Conservation (phyloP, 2,329 filamentous ascomycete genomes). For the Talaromyces pinophilus region DNA sequence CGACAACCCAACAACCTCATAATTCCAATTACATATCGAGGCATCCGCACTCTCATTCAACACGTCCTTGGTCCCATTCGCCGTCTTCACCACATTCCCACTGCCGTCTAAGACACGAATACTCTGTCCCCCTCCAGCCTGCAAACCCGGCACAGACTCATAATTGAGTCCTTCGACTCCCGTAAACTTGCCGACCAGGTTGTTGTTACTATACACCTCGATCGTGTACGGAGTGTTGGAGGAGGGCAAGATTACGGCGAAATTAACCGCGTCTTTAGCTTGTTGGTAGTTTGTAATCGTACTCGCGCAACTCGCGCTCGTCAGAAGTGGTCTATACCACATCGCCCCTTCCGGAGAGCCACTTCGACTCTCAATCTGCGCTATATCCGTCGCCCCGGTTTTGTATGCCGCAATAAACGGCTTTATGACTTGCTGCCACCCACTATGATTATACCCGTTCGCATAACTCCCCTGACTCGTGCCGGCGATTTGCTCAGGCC, state of each 20-base stretch:
- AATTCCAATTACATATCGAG: conserved; percentile 22
- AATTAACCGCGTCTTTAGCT: conserved; percentile 14
- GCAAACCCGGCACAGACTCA: conserved; percentile 18
- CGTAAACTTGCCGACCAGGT: conserved; percentile 6
- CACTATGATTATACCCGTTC: conserved; percentile 18
- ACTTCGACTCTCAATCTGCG: neutral
- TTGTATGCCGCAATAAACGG: conserved; percentile 21
- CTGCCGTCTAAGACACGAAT: conserved; percentile 2
- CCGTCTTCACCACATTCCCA: conserved; percentile 9
- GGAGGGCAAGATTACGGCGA: conserved; percentile 11
- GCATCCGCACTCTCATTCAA: conserved; percentile 3
- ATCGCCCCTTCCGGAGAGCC: neutral
- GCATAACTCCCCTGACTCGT: conserved; percentile 9
- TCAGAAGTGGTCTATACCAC: conserved; percentile 16
- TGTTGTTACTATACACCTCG: conserved; percentile 18
- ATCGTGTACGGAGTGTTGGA: neutral
- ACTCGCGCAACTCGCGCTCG: conserved; percentile 17
- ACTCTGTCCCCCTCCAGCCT: conserved; percentile 14
- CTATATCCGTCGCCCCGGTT: neutral
- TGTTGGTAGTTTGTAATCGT: conserved; percentile 19
- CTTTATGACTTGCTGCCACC: conserved; percentile 18
- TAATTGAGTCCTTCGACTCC: conserved; percentile 14
- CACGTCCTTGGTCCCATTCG: conserved; percentile 19
- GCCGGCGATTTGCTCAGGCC: conserved; percentile 20
- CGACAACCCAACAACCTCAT: conserved; percentile 22